Base-by-base conservation (phyloP, 106 monocot species). In the Dendrobium catenatum region DNA sequence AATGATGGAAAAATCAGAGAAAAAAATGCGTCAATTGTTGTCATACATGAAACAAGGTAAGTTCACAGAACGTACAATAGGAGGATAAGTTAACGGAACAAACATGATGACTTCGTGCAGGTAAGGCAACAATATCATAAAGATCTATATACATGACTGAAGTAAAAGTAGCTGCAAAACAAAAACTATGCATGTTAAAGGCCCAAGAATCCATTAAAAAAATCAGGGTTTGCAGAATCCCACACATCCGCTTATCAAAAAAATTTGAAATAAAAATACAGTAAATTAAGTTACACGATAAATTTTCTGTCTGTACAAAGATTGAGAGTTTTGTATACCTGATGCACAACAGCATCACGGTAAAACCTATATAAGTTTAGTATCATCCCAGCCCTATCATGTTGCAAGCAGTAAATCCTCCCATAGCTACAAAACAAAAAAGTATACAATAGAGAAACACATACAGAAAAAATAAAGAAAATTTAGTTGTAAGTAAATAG, bases 261-360 rank as follows among this genome's bases (percentile, higher is more conserved):
- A 24, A 68, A 29, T 68, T 68, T 58, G 24, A 9, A 27, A 27
- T 11, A 22, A 70, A 70, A 37, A 37, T 16, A 37, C 31, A 33
- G 70, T 4, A 31, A 16, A 70, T 70, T 37, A 31, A 15, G 37
- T 70, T 68, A 68, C 67, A 9, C 1, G 26, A 70, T 19, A 61
- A 61, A 61, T 6, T 61, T 61, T 61, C 19, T 6, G 20, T 11
- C 4, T 70, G 70, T 70, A 33, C 37, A 42, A 9, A 43, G 20
- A 74, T 18, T 74, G 43, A 43, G 74, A 74, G 74, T 43, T 43
- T 31, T 37, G 43, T 24, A 18, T 89, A 97, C 97, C 97, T 94
- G 97, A 79, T 90, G 87, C 40, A 97, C 79, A 83, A 97, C 94
- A 79, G 97, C 97, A 91, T 97, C 97, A 84, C 97, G 97, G 75